Base-by-base conservation (phyloP, 2,329 filamentous ascomycete species). In the Ophiostoma tasmaniense region DNA sequence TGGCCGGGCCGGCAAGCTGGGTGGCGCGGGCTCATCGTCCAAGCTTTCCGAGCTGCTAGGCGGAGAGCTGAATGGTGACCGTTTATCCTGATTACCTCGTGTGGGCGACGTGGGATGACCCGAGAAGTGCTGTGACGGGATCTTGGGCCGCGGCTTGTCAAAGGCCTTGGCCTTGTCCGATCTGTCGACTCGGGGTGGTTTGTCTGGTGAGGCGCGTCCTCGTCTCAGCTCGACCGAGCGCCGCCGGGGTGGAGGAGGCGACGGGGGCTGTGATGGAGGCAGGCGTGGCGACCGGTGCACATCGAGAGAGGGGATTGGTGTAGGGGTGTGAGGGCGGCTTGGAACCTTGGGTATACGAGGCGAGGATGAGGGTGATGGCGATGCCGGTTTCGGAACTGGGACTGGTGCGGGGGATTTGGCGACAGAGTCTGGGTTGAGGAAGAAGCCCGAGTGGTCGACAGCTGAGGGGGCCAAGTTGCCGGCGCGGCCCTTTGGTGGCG, bases 61-160 rank as follows among this genome's bases (percentile, higher is more conserved):
- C 22, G 93, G 93, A 45, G 92, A 97, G 75, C 84, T 93, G 76
- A 97, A 97, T 0, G 94, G 93, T 0, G 94, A 97, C 0, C 88
- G 76, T 75, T 81, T 79, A 71, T 81, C 77, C 75, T 67, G 69
- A 17, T 10, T 2, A 3, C 39, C 30, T 20, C 30, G 39, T 22
- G 50, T 33, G 13, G 64, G 55, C 42, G 59, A 33, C 35, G 59
- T 14, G 6, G 22, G 14, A 64, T 11, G 37, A 66, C 55, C 55
- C 10, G 67, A n/a, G n/a, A 68, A 37, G 52, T 68, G 62, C 37
- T 75, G 74, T 11, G 74, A 73, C 5, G 76, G 75, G 28, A 81
- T 80, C 67, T 78, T 73, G 8, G 64, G 35, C 64, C 64, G 64
- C 20, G 79, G 77, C 77, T 96, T 96, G 55, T 91, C 91, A 37